phyloP scores from a whole-genome alignment of 352 stramenopile genomes.

The Phytophthora idaei region DNA sequence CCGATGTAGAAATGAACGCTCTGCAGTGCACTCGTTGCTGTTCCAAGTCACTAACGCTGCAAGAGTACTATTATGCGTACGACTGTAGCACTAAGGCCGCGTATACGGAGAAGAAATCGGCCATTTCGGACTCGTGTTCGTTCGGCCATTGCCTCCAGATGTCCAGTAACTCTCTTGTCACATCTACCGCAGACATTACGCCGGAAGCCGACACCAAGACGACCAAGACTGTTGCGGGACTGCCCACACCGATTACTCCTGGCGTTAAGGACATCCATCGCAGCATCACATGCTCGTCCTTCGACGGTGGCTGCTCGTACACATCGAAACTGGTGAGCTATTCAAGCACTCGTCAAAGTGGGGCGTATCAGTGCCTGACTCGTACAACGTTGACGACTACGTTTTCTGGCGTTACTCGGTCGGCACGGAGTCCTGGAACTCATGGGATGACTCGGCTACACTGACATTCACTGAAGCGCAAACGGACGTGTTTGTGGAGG shows the following conservation, averaged over 20 bases:
- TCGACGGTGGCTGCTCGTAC: slow-evolving; percentile 18
- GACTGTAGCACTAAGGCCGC: slow-evolving; percentile 10
- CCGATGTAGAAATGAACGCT: background rate
- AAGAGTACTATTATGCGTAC: slow-evolving; percentile 34
- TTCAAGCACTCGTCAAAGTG: slow-evolving; percentile 12
- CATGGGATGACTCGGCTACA: slow-evolving; percentile 1
- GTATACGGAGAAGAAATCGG: slow-evolving; percentile 10
- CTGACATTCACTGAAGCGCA: slow-evolving; percentile 36
- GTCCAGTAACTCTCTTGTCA: slow-evolving; percentile 5
- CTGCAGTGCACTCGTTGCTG: slow-evolving; percentile 32
- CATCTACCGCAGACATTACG: slow-evolving; percentile 4
- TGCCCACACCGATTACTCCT: slow-evolving; percentile 4
- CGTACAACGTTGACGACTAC: slow-evolving; percentile 14
- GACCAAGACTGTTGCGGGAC: slow-evolving; percentile 8
- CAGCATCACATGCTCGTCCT: slow-evolving; percentile 23
- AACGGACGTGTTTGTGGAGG: slow-evolving; percentile 50
- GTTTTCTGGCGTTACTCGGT: slow-evolving; percentile 64
- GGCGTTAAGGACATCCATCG: slow-evolving; percentile 16
- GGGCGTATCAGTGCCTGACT: background rate
- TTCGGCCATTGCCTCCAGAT: slow-evolving; percentile 27
- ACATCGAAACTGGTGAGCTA: slow-evolving; percentile 11
- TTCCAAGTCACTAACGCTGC: slow-evolving; percentile 19
- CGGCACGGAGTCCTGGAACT: slow-evolving; percentile 11
- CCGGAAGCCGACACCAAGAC: slow-evolving; percentile 1
- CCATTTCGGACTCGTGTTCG: slow-evolving; percentile 14